Evolutionary conservation across 2,329 filamentous ascomycete genomes (phyloP).

Genomic region (Verticillium albo-atrum): DNA sequence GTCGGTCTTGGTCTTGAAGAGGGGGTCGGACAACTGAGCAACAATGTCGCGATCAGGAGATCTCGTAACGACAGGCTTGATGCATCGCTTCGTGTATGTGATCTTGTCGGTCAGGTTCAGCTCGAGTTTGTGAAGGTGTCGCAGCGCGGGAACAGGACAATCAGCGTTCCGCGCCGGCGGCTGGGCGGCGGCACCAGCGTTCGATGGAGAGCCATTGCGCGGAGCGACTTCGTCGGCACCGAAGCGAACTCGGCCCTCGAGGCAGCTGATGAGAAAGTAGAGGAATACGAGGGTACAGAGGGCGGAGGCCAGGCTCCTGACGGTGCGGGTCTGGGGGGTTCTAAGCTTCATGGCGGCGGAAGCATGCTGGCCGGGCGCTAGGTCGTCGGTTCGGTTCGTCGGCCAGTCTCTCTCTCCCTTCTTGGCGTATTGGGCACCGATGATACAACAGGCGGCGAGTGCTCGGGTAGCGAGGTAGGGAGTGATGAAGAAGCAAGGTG

Average conservation of each 20-base stretch:
- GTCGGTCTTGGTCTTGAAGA: constrained; percentile 27
- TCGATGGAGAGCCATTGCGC: background rate
- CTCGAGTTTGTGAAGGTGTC: constrained; percentile 20
- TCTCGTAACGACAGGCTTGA: constrained; percentile 29
- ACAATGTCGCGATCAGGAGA: constrained; percentile 31
- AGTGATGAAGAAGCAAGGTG: background rate
- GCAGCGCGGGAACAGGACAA: constrained; percentile 13
- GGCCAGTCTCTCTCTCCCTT: too few relatives aligned
- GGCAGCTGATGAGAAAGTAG: background rate
- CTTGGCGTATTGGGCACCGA: background rate
- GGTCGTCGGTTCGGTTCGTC: background rate
- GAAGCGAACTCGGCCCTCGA: background rate
- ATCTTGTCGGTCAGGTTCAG: constrained; percentile 34
- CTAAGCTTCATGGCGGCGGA: background rate
- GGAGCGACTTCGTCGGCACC: background rate
- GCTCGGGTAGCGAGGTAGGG: background rate
- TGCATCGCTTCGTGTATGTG: constrained; percentile 38
- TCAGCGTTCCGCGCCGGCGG: background rate
- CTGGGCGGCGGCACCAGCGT: background rate
- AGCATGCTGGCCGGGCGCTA: background rate
- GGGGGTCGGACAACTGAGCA: constrained; percentile 28
- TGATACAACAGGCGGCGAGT: background rate
- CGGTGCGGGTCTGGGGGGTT: background rate
- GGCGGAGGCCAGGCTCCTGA: background rate
- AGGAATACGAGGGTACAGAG: background rate